Evolutionary conservation across 345 rosid genomes (phyloP), one percentile per base, ranked within the genome.

Genomic region (Camelina laxa): DNA sequence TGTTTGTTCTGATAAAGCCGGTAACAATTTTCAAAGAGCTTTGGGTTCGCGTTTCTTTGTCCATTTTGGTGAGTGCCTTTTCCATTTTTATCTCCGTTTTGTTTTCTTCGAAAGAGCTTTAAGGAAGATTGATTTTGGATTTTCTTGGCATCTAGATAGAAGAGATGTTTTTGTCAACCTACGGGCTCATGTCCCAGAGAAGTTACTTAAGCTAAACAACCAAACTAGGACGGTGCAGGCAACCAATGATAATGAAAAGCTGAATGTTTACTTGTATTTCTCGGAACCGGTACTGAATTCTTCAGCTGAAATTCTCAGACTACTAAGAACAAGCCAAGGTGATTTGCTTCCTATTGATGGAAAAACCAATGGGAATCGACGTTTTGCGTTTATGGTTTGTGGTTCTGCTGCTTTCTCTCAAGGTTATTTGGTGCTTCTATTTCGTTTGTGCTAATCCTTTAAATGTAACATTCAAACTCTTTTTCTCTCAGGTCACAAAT

Each of bases 311-410:
- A 76, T 94, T 80, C 82, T 83, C 53, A 80, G 71, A 62, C 81
- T 82, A 69, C 73, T 94, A 17, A 82, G 77, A 48, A 36, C 70
- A 76, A 94, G 79, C 73, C 85, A 81, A 47, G 96, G 97, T 22
- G 54, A 59, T 55, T 84, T 93, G 85, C 75, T 82, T 84, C 92
- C 89, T 5, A 72, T 87, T 33, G 70, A 45, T 69, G 90, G 89
- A 17, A 66, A 87, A 72, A 85, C 63, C 75, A 80, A 62, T 35
- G 86, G 88, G 24, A 88, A 87, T 78, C 90, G 89, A 38, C 88
- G 89, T 77, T 94, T 90, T 74, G 93, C 95, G 31, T 94, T 88
- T 80, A 69, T 77, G 95, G 96, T 88, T 31, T 79, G 87, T 77
- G 39, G 48, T 20, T 71, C 58, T 69, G 11, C 63, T 67, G 33